Conservation (phyloP, 164 flowering plant genomes). For the Brasenia schreberi region DNA sequence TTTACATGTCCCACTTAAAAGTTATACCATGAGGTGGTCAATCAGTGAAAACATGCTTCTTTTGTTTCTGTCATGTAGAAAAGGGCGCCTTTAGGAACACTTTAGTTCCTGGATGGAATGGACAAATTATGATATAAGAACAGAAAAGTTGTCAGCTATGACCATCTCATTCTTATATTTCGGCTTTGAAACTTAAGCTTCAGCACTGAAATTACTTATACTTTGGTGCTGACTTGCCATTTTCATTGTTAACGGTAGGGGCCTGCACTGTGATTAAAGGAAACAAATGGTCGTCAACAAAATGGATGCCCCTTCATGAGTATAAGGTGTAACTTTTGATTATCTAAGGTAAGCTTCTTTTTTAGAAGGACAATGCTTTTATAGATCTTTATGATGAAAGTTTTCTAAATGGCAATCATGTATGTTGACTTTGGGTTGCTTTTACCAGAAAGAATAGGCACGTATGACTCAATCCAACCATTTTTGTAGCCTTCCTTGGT, state of each 20-base stretch:
- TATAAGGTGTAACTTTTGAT: conserved; percentile 33
- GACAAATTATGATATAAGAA: no score
- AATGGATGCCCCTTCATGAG: conserved; percentile 79
- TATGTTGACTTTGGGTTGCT: no score
- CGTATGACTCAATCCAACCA: no score
- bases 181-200: not conserved
- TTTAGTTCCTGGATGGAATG: no score
- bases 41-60: no score
- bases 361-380: not conserved
- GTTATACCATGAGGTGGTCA: no score
- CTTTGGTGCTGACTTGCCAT: not conserved
- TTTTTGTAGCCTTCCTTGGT: no score
- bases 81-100: no score
- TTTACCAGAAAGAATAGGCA: no score
- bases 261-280: conserved; percentile 91
- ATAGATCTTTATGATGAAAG: not conserved
- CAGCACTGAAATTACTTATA: not conserved
- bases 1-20: no score
- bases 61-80: no score
- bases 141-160: no score
- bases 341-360: conserved; percentile 3
- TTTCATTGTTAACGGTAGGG: conserved; percentile 26
- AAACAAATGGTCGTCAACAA: conserved; percentile 90
- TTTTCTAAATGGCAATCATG: not conserved
- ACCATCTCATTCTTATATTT: not conserved